Percentiles rank a stretch among this genome's conserved stretches.
phyloP scores from a whole-genome alignment of 768 basidiomycete genomes.

The Mycena floridula region DNA sequence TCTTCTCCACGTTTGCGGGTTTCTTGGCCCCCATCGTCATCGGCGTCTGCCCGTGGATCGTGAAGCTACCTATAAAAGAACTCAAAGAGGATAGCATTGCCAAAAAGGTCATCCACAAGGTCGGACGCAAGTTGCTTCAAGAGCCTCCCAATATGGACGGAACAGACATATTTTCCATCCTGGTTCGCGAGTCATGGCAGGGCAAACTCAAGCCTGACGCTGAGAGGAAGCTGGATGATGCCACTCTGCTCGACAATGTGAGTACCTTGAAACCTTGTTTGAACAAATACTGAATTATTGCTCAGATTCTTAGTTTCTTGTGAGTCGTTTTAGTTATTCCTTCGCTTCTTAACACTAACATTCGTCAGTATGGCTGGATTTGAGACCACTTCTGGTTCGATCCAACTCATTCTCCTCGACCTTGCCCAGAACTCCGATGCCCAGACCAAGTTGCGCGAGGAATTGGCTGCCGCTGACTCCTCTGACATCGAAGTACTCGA shows the following conservation, averaged over 20 bases:
- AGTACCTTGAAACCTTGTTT: background rate
- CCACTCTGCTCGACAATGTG: slow-evolving; percentile 4
- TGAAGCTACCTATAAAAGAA: slow-evolving; percentile 7
- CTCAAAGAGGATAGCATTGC: slow-evolving; percentile 11
- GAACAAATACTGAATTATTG: background rate
- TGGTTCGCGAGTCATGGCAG: background rate
- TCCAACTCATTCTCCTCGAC: slow-evolving; percentile 1
- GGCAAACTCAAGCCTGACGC: background rate
- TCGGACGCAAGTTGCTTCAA: slow-evolving; percentile 6
- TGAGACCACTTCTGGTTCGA: slow-evolving; percentile 1
- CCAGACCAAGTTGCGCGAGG: slow-evolving; percentile 1
- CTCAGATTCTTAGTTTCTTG: background rate
- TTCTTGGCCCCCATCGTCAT: slow-evolving; percentile 12
- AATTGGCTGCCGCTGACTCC: background rate
- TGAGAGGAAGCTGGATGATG: background rate
- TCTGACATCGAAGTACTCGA: background rate
- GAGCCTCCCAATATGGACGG: slow-evolving; percentile 2
- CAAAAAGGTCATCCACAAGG: slow-evolving; percentile 6
- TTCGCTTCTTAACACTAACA: background rate
- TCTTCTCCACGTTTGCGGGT: slow-evolving; percentile 1
- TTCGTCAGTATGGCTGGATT: slow-evolving; percentile 3
- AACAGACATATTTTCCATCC: slow-evolving; percentile 8
- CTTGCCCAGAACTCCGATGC: slow-evolving; percentile 3
- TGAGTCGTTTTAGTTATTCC: background rate
- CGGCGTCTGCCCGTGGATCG: slow-evolving; percentile 11